phyloP scores from a whole-genome alignment of 257 asterid genomes.

The Fraxinus cuspidata region DNA sequence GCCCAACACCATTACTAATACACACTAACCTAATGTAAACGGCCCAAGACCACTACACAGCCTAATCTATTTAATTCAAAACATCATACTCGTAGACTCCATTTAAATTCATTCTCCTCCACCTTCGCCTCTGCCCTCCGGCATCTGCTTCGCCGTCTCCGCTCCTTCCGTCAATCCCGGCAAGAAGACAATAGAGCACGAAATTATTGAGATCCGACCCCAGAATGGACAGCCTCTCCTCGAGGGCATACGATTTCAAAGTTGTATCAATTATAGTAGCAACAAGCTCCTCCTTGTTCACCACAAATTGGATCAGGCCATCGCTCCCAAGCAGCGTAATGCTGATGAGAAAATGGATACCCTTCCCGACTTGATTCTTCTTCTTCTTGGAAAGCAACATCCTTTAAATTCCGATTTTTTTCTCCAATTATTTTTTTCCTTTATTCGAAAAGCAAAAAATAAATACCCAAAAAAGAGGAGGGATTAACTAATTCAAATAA shows the following conservation, averaged over 20 bases:
- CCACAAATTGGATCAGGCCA: slow-evolving; percentile 43
- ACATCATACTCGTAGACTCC: too few species aligned
- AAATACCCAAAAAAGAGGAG: neutral
- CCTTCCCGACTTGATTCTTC: slow-evolving; percentile 38
- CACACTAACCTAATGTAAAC: too few species aligned
- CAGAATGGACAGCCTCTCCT: slow-evolving; percentile 40
- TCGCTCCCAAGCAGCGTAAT: slow-evolving; percentile 47
- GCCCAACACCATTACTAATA: too few species aligned
- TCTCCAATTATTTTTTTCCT: neutral
- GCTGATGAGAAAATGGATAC: slow-evolving; percentile 37
- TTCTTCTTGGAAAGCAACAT: slow-evolving; percentile 38
- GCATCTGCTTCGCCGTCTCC: too few species aligned
- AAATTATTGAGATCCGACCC: slow-evolving; percentile 35
- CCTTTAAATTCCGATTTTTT: neutral
- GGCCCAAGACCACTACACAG: too few species aligned
- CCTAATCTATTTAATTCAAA: too few species aligned
- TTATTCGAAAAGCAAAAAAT: neutral
- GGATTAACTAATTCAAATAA: neutral
- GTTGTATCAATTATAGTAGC: slow-evolving; percentile 36
- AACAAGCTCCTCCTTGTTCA: slow-evolving; percentile 39
- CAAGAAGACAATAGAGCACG: slow-evolving; percentile 34
- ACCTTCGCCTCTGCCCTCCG: too few species aligned
- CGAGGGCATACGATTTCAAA: slow-evolving; percentile 39
- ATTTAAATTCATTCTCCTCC: too few species aligned
- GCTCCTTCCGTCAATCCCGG: slow-evolving; percentile 31